Percentiles rank a stretch among this genome's conserved stretches.
phyloP scores from a whole-genome alignment of 1,284 basidiomycete genomes.

The Leccinum angustisporum region DNA sequence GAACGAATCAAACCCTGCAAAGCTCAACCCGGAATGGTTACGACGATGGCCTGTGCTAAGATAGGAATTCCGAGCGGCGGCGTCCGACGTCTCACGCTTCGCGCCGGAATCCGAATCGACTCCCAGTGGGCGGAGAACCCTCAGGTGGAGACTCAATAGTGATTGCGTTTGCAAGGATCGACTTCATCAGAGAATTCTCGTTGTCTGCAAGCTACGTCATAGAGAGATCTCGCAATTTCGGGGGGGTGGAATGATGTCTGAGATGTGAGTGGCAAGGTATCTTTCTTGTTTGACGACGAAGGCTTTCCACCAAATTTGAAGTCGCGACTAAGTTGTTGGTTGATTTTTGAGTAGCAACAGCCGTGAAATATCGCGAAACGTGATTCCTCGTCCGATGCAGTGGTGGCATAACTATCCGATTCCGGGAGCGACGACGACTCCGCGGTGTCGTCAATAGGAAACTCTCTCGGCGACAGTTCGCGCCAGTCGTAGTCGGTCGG shows the following conservation, averaged over 20 bases:
- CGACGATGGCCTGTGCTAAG: slow-evolving; percentile 39
- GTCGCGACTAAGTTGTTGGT: slow-evolving; percentile 62
- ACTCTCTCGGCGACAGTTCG: slow-evolving; percentile 14
- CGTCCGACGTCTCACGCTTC: slow-evolving; percentile 31
- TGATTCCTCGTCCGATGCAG: slow-evolving; percentile 20
- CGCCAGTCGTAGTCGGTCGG: slow-evolving; percentile 21
- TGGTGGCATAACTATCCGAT: slow-evolving; percentile 19
- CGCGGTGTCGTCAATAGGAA: slow-evolving; percentile 24
- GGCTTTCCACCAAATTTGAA: slow-evolving; percentile 72
- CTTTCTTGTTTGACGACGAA: slow-evolving; percentile 22
- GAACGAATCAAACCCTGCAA: slow-evolving; percentile 70
- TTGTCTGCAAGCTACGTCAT: slow-evolving; percentile 43
- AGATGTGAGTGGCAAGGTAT: slow-evolving; percentile 47
- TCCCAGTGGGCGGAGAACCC: slow-evolving; percentile 35
- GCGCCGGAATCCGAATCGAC: slow-evolving; percentile 48
- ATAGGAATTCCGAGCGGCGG: slow-evolving; percentile 17
- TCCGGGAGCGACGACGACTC: slow-evolving; percentile 24
- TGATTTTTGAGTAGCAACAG: slow-evolving; percentile 51
- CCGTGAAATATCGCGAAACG: slow-evolving; percentile 32
- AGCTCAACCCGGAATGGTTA: slow-evolving; percentile 58
- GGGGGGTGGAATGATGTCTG: slow-evolving; percentile 71
- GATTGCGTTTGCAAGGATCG: slow-evolving; percentile 53
- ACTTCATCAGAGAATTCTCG: slow-evolving; percentile 59
- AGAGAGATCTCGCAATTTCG: slow-evolving; percentile 49
- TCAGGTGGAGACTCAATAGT: slow-evolving; percentile 29